These are phyloP conservation scores for Psilocybe azurescens DNA, from an alignment of 768 basidiomycete species.

Conservation along the genomic window DNA sequence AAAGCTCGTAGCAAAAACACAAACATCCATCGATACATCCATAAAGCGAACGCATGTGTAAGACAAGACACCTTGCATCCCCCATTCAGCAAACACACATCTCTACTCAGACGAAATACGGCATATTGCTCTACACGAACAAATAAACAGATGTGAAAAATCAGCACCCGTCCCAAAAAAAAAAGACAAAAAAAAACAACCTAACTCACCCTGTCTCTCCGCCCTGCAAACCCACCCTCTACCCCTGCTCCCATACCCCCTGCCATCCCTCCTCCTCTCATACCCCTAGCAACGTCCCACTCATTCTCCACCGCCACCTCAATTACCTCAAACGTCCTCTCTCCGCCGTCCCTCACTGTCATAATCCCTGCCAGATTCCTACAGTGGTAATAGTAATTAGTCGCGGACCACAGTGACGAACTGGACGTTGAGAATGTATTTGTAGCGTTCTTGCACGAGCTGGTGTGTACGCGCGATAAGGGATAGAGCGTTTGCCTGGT, in stretches of 20 bases:
- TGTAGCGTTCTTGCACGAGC: constrained; percentile 94
- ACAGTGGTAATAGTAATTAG: constrained; percentile 73
- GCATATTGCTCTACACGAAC: constrained; percentile 23
- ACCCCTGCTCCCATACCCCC: background rate
- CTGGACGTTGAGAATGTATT: constrained; percentile 94
- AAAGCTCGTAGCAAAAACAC: too few species aligned
- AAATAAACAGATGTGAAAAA: background rate
- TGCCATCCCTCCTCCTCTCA: background rate
- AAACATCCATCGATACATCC: too few species aligned
- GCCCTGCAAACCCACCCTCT: background rate
- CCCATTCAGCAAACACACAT: background rate
- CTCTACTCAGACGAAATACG: constrained; percentile 30
- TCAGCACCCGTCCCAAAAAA: background rate
- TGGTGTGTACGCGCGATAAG: constrained; percentile 97
- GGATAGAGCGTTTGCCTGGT: constrained; percentile 85
- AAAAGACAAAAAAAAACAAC: background rate
- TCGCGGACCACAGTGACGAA: constrained; percentile 95
- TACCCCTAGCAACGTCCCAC: constrained; percentile 51
- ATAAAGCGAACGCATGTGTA: too few species aligned
- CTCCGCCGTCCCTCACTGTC: constrained; percentile 74
- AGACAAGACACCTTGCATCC: too few species aligned
- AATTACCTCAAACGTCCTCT: constrained; percentile 79
- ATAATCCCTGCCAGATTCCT: constrained; percentile 91
- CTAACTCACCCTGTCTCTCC: background rate
- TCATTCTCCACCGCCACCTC: constrained; percentile 91